Evolutionary conservation across 345 rosid genomes (phyloP), one percentile per base, ranked within the genome.

Genomic region (Mangifera indica): DNA sequence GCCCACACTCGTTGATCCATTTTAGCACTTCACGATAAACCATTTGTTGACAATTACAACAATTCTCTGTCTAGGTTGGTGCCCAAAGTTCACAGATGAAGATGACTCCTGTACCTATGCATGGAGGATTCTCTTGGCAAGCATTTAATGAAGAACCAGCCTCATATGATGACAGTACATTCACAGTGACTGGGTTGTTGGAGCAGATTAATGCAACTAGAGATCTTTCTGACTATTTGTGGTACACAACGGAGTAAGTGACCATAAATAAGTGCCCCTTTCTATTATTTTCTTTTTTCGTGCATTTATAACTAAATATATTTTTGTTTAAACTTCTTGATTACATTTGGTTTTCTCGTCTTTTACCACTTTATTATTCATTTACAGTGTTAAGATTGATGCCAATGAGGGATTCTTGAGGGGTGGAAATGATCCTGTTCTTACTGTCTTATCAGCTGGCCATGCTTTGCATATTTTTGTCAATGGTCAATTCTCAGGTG

Each of bases 201-300:
- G 99, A 93, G 82, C 99, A 96, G 89, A 84, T 96, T 74, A 96
- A 91, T 80, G 86, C 93, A 60, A 96, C 99, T 32, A 84, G 97
- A 78, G 99, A 96, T 81, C 75, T 44, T 56, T 78, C 97, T 1
- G 99, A 96, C 74, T 96, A 96, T 74, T 78, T 96, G 88, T 96
- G 99, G 99, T 96, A 91, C 88, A 83, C 82, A 78, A 96, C 99
- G 73, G 97, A 93, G 99, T 96, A 76, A 89, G 99, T 87, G 58
- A 44, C 71, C 34, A 37, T 60, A 32, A 63, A 26, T 69, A 52
- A 22, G 75, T 46, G 40, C 20, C 15, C 22, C 24, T 63, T 34
- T 65, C 51, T 24, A 10, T 42, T 69, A 44, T 45, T 18, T 22
- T 54, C 20, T n/a, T 21, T 7, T 25, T 52, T 17, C 6, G 42